Evolutionary conservation across 2,329 filamentous ascomycete genomes (phyloP).

Genomic region (Acephala macrosclerotiorum): DNA sequence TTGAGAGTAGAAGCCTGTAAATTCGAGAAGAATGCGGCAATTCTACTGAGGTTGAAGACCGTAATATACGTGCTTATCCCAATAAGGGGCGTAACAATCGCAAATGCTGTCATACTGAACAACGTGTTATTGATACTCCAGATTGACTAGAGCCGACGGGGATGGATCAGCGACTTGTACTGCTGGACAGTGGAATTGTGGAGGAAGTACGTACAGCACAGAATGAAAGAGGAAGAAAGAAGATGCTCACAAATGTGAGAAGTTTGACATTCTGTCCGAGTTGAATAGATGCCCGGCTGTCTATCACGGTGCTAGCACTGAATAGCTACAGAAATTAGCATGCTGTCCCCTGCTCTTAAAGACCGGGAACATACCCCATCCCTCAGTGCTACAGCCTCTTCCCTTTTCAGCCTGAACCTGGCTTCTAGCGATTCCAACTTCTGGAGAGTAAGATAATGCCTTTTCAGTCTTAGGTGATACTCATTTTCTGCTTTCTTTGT

Average conservation of each 20-base stretch:
- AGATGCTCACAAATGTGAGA: slow-evolving; percentile 50
- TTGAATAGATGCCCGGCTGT: slow-evolving; percentile 42
- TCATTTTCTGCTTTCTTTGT: neutral
- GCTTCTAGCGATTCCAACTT: neutral
- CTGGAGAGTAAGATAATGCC: neutral
- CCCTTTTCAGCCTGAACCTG: neutral
- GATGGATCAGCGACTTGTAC: neutral
- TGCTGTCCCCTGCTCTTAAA: neutral
- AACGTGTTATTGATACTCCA: neutral
- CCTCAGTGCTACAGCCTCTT: slow-evolving; percentile 16
- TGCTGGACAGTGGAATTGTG: slow-evolving; percentile 1
- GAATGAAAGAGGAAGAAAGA: slow-evolving; percentile 49
- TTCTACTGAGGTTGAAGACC: neutral
- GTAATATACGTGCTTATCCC: neutral
- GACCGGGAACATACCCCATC: slow-evolving; percentile 23
- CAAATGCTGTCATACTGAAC: neutral
- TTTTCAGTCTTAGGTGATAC: neutral
- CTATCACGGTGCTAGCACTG: slow-evolving; percentile 41
- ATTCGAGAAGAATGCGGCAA: neutral
- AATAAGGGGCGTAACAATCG: neutral
- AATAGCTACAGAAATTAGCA: slow-evolving; percentile 33
- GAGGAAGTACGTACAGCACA: slow-evolving; percentile 30
- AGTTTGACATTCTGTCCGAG: slow-evolving; percentile 48
- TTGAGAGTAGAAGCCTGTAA: too few species aligned
- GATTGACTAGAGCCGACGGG: neutral